Conservation (phyloP, 768 basidiomycete species). For the Mycena metata region DNA sequence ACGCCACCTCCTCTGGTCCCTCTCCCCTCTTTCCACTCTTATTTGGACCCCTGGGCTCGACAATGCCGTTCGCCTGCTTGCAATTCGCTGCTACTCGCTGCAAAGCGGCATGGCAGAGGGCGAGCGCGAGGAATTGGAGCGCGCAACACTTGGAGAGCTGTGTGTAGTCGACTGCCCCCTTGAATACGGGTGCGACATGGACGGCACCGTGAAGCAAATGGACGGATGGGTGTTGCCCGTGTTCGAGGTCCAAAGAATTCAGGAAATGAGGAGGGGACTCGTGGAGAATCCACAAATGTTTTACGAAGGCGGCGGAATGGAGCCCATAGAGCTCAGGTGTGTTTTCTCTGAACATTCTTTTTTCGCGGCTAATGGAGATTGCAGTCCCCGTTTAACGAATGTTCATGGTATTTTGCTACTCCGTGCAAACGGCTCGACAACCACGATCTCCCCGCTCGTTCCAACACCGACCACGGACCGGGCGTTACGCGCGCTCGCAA, state of each 20-base stretch:
- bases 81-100: constrained; percentile 82
- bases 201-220: constrained; percentile 59
- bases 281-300: constrained; percentile 58
- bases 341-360: constrained; percentile 30
- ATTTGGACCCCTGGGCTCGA: constrained; percentile 65
- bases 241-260: constrained; percentile 74
- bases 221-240: constrained; percentile 90
- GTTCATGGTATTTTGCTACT: constrained; percentile 78
- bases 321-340: constrained; percentile 69
- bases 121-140: constrained; percentile 77
- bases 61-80: constrained; percentile 72
- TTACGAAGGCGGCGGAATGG: constrained; percentile 62
- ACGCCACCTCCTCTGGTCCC: constrained; percentile 70
- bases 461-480: constrained; percentile 70
- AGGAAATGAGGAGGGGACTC: constrained; percentile 62
- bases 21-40: constrained; percentile 63
- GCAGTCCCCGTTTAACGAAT: constrained; percentile 69
- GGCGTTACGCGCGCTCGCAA: constrained; percentile 73
- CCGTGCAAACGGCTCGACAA: constrained; percentile 51
- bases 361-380: constrained; percentile 35
- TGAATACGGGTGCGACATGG: constrained; percentile 64
- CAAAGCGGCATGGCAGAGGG: constrained; percentile 85
- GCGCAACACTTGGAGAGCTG: constrained; percentile 68
- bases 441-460: constrained; percentile 61
- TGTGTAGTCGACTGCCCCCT: constrained; percentile 73